These are phyloP conservation scores for Cucurbita argyrosperma DNA, from an alignment of 306 rosid genomes.

Conservation along the genomic window DNA sequence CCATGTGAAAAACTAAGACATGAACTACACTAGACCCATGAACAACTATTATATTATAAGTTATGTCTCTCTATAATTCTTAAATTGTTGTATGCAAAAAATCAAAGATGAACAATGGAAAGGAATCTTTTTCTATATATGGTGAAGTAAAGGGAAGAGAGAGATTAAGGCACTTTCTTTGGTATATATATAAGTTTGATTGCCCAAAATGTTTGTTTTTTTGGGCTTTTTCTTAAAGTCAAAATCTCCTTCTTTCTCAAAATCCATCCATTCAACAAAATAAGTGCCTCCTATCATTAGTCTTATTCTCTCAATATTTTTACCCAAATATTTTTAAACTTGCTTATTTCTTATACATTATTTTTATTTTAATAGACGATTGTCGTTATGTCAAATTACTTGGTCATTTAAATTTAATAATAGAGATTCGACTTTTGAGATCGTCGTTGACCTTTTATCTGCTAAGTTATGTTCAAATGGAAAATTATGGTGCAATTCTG, in stretches of 20 bases:
- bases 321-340: background rate
- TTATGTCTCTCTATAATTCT: too few relatives aligned
- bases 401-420: too few relatives aligned
- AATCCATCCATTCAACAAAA: background rate
- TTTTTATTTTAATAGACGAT: too few relatives aligned
- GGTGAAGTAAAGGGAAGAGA: background rate
- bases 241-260: background rate
- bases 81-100: background rate
- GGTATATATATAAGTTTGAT: background rate
- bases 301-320: background rate
- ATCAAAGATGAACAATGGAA: background rate
- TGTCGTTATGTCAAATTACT: too few relatives aligned
- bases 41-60: too few relatives aligned
- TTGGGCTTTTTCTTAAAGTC: background rate
- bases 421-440: too few relatives aligned
- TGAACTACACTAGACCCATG: too few relatives aligned
- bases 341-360: too few relatives aligned
- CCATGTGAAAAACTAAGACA: too few relatives aligned
- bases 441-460: too few relatives aligned
- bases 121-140: conserved; percentile 3
- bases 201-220: background rate
- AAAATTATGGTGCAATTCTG: too few relatives aligned
- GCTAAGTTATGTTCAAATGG: too few relatives aligned
- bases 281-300: background rate
- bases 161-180: background rate